Evolutionary conservation across 768 basidiomycete species (phyloP).

Genomic region (Boletus fagicola): DNA sequence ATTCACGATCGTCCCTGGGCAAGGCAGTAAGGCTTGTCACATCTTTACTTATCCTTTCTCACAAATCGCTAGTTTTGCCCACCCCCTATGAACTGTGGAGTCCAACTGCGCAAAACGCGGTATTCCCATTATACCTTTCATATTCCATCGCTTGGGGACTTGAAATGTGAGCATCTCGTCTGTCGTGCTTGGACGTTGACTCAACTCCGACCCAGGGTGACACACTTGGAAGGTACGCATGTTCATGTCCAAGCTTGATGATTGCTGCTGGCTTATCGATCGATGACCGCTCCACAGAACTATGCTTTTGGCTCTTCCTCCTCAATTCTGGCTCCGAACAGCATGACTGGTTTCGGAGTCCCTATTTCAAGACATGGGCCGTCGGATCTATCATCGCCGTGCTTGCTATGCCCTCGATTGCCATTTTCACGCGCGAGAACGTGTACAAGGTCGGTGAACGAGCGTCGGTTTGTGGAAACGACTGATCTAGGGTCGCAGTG

Average conservation of each 20-base stretch:
- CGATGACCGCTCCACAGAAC: conserved; percentile 43
- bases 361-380: conserved; percentile 74
- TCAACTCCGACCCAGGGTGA: conserved; percentile 50
- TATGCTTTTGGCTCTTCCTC: conserved; percentile 88
- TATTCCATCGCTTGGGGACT: conserved; percentile 70
- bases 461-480: background rate
- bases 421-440: conserved; percentile 59
- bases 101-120: conserved; percentile 40
- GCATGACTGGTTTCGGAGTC: conserved; percentile 74
- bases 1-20: conserved; percentile 42
- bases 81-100: conserved; percentile 64
- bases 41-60: background rate
- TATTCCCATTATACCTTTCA: conserved; percentile 64
- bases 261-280: background rate
- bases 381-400: conserved; percentile 60
- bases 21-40: conserved; percentile 38
- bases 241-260: background rate
- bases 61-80: conserved; percentile 50
- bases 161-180: conserved; percentile 59
- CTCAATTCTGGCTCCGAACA: conserved; percentile 60
- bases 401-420: conserved; percentile 67
- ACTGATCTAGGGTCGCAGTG: conserved; percentile 41
- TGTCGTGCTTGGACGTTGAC: background rate
- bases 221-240: conserved; percentile 71
- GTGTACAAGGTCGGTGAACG: conserved; percentile 50